Evolutionary conservation across 1,139 yeast species (phyloP).

Genomic region (Suhomyces guaymorum): DNA sequence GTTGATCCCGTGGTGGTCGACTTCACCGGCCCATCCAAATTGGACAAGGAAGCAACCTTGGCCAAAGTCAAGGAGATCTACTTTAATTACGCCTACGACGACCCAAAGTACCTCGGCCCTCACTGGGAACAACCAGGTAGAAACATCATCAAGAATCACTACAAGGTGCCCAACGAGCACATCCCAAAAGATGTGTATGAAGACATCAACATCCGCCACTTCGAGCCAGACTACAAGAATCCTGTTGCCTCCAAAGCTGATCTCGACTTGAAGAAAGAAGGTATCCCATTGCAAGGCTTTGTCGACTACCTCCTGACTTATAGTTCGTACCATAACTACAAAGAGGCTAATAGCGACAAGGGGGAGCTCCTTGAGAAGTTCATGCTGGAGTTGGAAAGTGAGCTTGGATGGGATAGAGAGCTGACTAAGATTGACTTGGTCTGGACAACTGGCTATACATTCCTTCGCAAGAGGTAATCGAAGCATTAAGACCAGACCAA

Average conservation of each 20-base stretch:
- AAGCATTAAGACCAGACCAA: no score
- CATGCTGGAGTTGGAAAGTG: conserved; percentile 26
- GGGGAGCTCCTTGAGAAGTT: conserved; percentile 25
- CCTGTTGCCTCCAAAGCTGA: conserved; percentile 21
- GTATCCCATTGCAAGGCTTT: conserved; percentile 26
- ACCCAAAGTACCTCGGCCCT: conserved; percentile 39
- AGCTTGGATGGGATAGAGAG: conserved; percentile 34
- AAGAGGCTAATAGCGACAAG: conserved; percentile 30
- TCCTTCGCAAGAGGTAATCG: conserved; percentile 26
- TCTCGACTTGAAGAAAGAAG: conserved; percentile 26
- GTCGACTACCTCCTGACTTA: conserved; percentile 38
- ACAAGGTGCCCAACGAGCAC: conserved; percentile 29
- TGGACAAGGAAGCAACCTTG: conserved; percentile 22
- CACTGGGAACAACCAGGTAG: conserved; percentile 52
- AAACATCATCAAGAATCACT: conserved; percentile 29
- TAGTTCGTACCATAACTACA: conserved; percentile 39
- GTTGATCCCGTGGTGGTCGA: conserved; percentile 41
- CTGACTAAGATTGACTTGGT: conserved; percentile 34
- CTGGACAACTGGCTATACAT: conserved; percentile 46
- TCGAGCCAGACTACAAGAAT: conserved; percentile 22
- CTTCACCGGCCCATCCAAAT: conserved; percentile 23
- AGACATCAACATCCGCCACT: conserved; percentile 30
- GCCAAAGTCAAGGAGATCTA: conserved; percentile 29
- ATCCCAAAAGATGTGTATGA: conserved; percentile 34
- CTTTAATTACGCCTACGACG: conserved; percentile 37